phyloP scores from a whole-genome alignment of 345 rosid species.

The Physaria fendleri region DNA sequence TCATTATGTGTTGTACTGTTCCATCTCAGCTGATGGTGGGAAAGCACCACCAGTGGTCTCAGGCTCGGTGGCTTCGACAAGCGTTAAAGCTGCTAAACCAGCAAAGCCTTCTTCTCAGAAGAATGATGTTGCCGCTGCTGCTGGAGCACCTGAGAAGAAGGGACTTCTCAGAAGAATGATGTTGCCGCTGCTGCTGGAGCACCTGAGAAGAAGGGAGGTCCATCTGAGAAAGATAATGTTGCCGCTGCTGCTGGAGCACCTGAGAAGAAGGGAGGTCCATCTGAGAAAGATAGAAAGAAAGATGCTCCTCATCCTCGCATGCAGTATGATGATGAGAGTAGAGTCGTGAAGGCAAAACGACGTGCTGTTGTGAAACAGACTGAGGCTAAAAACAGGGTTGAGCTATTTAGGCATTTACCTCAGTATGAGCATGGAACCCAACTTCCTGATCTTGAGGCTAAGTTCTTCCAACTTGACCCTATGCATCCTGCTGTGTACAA shows the following conservation, averaged over 20 bases:
- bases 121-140: constrained; percentile 46
- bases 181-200: no score
- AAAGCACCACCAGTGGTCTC: constrained; percentile 36
- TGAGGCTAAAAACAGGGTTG: constrained; percentile 84
- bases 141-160: no score
- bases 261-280: constrained; percentile 64
- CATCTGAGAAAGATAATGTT: no score
- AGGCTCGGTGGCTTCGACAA: constrained; percentile 29
- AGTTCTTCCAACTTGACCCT: constrained; percentile 80
- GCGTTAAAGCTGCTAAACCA: constrained; percentile 46
- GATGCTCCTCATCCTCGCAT: constrained; percentile 93
- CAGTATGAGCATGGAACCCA: constrained; percentile 92
- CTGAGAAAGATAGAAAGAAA: constrained; percentile 89
- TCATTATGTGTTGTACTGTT: neutral
- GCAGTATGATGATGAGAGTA: constrained; percentile 85
- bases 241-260: constrained; percentile 41
- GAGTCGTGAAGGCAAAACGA: constrained; percentile 90
- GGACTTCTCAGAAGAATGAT: no score
- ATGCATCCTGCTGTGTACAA: constrained; percentile 91
- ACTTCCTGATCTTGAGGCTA: constrained; percentile 77
- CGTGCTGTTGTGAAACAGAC: constrained; percentile 85
- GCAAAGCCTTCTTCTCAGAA: constrained; percentile 54
- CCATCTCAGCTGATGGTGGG: constrained; percentile 46
- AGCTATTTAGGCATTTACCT: constrained; percentile 94
- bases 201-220: no score